These are phyloP conservation scores for Ogataea methylovora DNA, from an alignment of 805 yeast species.

Conservation along the genomic window DNA sequence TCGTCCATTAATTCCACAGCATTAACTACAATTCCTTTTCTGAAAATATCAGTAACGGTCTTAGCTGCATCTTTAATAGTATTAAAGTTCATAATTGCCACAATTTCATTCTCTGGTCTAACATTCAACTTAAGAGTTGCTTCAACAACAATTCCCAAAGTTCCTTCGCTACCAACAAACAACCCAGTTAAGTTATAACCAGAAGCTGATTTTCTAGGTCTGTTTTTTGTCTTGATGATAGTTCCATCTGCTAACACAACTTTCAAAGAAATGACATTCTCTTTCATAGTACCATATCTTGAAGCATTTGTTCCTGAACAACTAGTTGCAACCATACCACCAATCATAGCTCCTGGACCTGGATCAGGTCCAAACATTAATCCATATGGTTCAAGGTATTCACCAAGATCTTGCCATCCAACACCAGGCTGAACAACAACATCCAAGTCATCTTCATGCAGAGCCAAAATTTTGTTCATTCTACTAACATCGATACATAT, in stretches of 20 bases:
- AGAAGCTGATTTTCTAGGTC: conserved; percentile 73
- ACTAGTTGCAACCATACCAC: conserved; percentile 69
- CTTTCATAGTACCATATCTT: conserved; percentile 72
- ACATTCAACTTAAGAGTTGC: conserved; percentile 66
- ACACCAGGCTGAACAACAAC: conserved; percentile 75
- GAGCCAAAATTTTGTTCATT: conserved; percentile 49
- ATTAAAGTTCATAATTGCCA: conserved; percentile 64
- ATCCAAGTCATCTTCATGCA: conserved; percentile 62
- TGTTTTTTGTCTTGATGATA: conserved; percentile 59
- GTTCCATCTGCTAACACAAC: conserved; percentile 81
- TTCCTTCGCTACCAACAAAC: conserved; percentile 74
- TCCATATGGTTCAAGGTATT: conserved; percentile 39
- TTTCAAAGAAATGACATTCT: conserved; percentile 58
- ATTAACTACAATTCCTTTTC: conserved; percentile 57
- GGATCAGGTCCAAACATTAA: conserved; percentile 68
- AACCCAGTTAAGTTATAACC: conserved; percentile 75
- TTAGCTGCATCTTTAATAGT: conserved; percentile 63
- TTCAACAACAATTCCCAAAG: conserved; percentile 71
- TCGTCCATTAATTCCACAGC: conserved; percentile 74
- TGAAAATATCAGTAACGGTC: conserved; percentile 54
- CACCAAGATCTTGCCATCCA: conserved; percentile 67
- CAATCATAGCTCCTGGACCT: conserved; percentile 74
- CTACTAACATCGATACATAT: conserved; percentile 52
- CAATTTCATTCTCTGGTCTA: conserved; percentile 56
- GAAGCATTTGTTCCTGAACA: conserved; percentile 80